These are phyloP conservation scores for Xylaria longipes DNA, from an alignment of 495 filamentous ascomycete species.

Conservation along the genomic window DNA sequence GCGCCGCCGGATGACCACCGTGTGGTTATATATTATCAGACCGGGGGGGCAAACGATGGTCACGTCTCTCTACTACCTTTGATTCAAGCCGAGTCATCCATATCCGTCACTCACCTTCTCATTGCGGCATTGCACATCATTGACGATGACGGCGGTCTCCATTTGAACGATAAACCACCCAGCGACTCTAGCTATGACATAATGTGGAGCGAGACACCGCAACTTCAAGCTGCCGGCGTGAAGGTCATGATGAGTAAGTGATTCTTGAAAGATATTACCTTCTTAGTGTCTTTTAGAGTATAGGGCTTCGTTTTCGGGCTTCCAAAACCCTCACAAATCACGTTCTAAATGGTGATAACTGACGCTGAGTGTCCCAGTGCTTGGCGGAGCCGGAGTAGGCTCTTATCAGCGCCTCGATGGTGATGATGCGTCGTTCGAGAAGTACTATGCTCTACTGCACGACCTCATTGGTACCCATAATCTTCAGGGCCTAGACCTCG, in stretches of 20 bases:
- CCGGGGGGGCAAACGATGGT: conserved; percentile 53
- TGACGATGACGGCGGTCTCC: conserved; percentile 62
- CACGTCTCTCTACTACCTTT: conserved; percentile 79
- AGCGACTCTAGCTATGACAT: conserved; percentile 57
- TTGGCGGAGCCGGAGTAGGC: conserved; percentile 80
- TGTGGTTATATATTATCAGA: conserved; percentile 76
- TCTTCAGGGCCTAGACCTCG: conserved; percentile 80
- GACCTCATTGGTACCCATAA: conserved; percentile 63
- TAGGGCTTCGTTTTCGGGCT: background rate
- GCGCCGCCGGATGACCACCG: conserved; percentile 39
- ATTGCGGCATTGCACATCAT: conserved; percentile 80
- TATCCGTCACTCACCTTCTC: conserved; percentile 71
- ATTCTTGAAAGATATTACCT: background rate
- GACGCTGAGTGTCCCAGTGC: conserved; percentile 48
- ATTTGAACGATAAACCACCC: conserved; percentile 77
- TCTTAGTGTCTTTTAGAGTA: background rate
- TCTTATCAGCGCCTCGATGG: conserved; percentile 69
- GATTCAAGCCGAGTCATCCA: conserved; percentile 57
- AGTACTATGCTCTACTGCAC: conserved; percentile 69
- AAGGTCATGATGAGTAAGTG: conserved; percentile 67
- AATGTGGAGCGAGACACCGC: conserved; percentile 71
- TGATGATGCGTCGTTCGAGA: conserved; percentile 62
- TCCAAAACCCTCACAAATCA: background rate
- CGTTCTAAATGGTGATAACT: background rate
- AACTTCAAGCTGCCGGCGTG: conserved; percentile 66